Conservation (phyloP, 2,329 filamentous ascomycete genomes). For the Hypoxylon sp. region DNA sequence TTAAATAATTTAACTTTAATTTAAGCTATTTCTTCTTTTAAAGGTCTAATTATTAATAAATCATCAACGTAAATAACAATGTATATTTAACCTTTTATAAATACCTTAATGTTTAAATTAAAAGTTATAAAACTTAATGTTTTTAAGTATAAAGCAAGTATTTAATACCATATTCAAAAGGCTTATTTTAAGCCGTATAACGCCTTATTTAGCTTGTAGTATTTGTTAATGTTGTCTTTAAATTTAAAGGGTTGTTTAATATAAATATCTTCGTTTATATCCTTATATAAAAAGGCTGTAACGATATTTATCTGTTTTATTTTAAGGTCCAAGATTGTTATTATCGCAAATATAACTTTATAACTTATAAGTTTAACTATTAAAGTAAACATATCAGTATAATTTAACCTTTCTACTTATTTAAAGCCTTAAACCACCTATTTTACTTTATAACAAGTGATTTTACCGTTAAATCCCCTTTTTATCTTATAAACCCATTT, state of each 20-base stretch:
- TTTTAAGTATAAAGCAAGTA: slow-evolving; percentile 12
- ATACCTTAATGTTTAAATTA: slow-evolving; percentile 23
- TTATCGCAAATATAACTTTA: slow-evolving; percentile 25
- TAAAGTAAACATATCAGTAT: slow-evolving; percentile 27
- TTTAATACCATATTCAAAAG: slow-evolving; percentile 23
- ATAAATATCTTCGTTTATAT: slow-evolving; percentile 29
- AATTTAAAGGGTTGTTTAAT: slow-evolving; percentile 21
- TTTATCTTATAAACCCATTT: slow-evolving; percentile 24
- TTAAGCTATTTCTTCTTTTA: slow-evolving; percentile 24
- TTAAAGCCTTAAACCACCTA: slow-evolving; percentile 19
- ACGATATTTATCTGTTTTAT: slow-evolving; percentile 31
- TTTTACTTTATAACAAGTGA: slow-evolving; percentile 16
- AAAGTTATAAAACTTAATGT: slow-evolving; percentile 5
- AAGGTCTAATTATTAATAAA: slow-evolving; percentile 20
- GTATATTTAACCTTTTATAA: slow-evolving; percentile 27
- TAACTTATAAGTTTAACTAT: slow-evolving; percentile 32
- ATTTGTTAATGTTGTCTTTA: slow-evolving; percentile 15
- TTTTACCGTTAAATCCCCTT: slow-evolving; percentile 11
- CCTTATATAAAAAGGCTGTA: slow-evolving; percentile 20
- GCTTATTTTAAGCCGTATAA: slow-evolving; percentile 30
- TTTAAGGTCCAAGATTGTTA: slow-evolving; percentile 19
- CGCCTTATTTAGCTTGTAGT: slow-evolving; percentile 28
- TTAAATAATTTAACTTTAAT: slow-evolving; percentile 23
- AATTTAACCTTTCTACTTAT: slow-evolving; percentile 20
- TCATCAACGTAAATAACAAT: slow-evolving; percentile 27